These are phyloP conservation scores for Pisolithus albus DNA, from an alignment of 768 basidiomycete species.

Conservation along the genomic window DNA sequence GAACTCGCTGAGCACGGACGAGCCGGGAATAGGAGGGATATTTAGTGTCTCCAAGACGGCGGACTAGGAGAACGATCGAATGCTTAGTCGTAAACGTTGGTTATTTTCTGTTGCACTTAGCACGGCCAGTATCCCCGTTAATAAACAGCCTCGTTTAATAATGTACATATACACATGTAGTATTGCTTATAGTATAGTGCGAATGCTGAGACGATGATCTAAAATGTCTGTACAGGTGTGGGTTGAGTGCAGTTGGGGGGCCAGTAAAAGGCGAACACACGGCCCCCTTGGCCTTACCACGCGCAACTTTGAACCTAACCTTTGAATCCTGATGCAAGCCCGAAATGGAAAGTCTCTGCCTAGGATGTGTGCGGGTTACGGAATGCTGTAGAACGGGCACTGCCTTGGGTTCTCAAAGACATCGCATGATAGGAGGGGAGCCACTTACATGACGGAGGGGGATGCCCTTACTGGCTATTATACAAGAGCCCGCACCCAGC, in stretches of 20 bases:
- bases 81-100: not conserved
- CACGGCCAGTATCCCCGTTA: too few relatives aligned
- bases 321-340: slow-evolving; percentile 6
- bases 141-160: not conserved
- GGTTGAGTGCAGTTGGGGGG: too few relatives aligned
- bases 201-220: not conserved
- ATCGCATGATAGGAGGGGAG: too few relatives aligned
- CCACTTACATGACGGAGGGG: too few relatives aligned
- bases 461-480: not conserved
- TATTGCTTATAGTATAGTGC: not conserved
- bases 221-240: not conserved
- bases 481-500: not conserved
- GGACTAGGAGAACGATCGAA: slow-evolving; percentile 9
- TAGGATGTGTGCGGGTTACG: not conserved
- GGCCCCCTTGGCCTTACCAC: not conserved
- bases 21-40: slow-evolving; percentile 40
- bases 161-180: not conserved
- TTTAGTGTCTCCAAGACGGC: slow-evolving; percentile 50
- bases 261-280: not conserved
- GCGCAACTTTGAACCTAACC: slow-evolving; percentile 11
- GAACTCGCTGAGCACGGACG: slow-evolving; percentile 33
- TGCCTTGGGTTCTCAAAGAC: not conserved
- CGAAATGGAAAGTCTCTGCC: not conserved
- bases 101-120: too few relatives aligned
- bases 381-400: not conserved